These are phyloP conservation scores for Nakaseomyces bracarensis DNA, from an alignment of 1,139 yeast genomes.

Conservation along the genomic window DNA sequence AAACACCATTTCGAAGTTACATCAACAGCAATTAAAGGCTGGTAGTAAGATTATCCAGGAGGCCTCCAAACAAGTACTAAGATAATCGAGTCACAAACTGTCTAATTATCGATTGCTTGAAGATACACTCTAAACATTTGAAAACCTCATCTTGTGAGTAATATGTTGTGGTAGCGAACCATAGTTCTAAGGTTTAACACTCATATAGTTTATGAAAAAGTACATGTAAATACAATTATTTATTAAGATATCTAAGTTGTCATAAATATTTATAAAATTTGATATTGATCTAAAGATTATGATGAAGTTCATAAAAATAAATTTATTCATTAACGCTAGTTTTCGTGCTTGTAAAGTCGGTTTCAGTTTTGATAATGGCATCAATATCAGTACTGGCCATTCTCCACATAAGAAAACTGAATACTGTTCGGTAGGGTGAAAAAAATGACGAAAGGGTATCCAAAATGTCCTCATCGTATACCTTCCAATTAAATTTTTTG, in stretches of 20 bases:
- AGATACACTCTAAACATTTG: no score
- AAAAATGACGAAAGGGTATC: conserved; percentile 49
- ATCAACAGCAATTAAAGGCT: conserved; percentile 27
- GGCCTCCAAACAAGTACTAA: conserved; percentile 31
- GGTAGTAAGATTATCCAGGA: conserved; percentile 32
- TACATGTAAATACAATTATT: conserved; percentile 3
- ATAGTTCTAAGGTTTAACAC: no score
- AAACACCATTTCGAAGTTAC: conserved; percentile 30
- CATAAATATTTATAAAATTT: neutral
- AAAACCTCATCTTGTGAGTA: no score
- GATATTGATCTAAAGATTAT: neutral
- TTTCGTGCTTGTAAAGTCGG: conserved; percentile 14
- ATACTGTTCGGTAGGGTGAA: conserved; percentile 58
- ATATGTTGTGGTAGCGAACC: no score
- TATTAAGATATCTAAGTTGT: neutral
- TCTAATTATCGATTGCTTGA: no score
- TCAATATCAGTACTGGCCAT: conserved; percentile 52
- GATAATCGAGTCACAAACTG: conserved; percentile 13
- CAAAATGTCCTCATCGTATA: conserved; percentile 52
- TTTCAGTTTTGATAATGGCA: conserved; percentile 34
- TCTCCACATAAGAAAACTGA: conserved; percentile 73
- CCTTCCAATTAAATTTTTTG: conserved; percentile 46
- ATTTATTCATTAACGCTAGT: no score
- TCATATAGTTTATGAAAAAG: no score
- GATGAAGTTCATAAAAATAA: neutral